These are phyloP conservation scores for Fomitopsis betulina DNA, from an alignment of 1,284 basidiomycete genomes.

Conservation along the genomic window DNA sequence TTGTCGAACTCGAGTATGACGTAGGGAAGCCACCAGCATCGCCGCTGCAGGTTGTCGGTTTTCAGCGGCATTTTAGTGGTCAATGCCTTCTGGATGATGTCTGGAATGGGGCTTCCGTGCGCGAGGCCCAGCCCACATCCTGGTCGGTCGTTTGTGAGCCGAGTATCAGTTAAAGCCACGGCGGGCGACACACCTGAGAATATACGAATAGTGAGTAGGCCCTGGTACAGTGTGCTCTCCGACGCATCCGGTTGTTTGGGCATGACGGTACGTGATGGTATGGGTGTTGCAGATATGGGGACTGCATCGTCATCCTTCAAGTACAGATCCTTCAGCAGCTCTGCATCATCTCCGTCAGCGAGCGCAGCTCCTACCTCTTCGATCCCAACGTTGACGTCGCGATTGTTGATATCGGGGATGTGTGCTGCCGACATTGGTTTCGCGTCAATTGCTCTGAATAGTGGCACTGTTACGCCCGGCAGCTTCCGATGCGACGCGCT, in stretches of 20 bases:
- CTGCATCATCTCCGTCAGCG: conserved; percentile 1
- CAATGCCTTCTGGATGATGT: conserved; percentile 83
- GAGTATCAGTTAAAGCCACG: not conserved
- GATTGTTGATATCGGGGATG: conserved; percentile 11
- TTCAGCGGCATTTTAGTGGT: conserved; percentile 48
- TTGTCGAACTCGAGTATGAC: conserved; percentile 99
- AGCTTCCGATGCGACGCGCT: too few species aligned
- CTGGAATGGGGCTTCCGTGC: conserved; percentile 72
- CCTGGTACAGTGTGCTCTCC: conserved; percentile 59
- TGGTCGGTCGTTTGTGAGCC: conserved; percentile 18
- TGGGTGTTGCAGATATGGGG: conserved; percentile 71
- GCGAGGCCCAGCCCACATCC: conserved; percentile 75
- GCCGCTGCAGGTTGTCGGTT: conserved; percentile 75
- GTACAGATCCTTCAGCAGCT: conserved; percentile 56
- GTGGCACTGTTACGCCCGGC: too few species aligned
- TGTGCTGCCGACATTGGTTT: conserved; percentile 7
- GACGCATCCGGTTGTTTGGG: conserved; percentile 54
- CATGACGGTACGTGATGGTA: conserved; percentile 66
- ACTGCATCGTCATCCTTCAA: conserved; percentile 57
- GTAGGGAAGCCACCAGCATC: conserved; percentile 96
- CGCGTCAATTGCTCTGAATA: conserved; percentile 4
- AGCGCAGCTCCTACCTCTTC: conserved; percentile 12
- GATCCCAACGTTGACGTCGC: conserved; percentile 23
- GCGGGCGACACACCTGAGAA: conserved; percentile 61
- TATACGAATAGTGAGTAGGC: conserved; percentile 83